Evolutionary conservation across 306 rosid species (phyloP).

Genomic region (Heteromeles arbutifolia): DNA sequence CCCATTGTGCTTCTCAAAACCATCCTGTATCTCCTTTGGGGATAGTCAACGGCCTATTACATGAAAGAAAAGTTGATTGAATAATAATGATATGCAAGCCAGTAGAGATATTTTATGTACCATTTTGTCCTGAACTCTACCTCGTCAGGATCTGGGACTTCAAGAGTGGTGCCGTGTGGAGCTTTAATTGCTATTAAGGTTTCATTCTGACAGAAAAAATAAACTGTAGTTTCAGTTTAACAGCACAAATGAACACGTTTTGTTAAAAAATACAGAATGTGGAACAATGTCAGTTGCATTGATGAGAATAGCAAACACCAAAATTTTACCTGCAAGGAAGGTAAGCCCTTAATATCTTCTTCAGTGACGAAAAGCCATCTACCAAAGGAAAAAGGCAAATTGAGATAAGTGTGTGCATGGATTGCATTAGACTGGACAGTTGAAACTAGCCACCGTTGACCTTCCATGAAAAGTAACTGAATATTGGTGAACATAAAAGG

Average conservation of each 20-base stretch:
- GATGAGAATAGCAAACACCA: slow-evolving; percentile 3
- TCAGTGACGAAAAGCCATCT: slow-evolving; percentile 96
- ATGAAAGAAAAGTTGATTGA: slow-evolving; percentile 22
- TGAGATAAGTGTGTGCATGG: neutral
- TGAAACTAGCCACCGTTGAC: slow-evolving; percentile 1
- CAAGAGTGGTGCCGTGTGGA: slow-evolving; percentile 95
- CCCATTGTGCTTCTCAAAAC: slow-evolving; percentile 98
- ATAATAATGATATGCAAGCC: slow-evolving; percentile 14
- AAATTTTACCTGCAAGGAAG: slow-evolving; percentile 72
- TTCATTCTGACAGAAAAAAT: slow-evolving; percentile 65
- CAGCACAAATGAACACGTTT: slow-evolving; percentile 5
- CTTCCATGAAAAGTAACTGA: neutral
- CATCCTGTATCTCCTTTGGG: slow-evolving; percentile 88
- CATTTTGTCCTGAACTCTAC: slow-evolving; percentile 34
- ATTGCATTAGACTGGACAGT: neutral
- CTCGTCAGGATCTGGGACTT: slow-evolving; percentile 99
- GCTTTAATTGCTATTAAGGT: slow-evolving; percentile 96
- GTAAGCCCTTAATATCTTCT: slow-evolving; percentile 90
- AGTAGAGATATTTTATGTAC: neutral
- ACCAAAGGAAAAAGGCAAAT: slow-evolving; percentile 9
- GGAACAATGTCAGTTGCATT: neutral
- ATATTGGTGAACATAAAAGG: slow-evolving; percentile 11
- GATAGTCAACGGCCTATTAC: slow-evolving; percentile 84
- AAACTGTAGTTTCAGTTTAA: slow-evolving; percentile 1
- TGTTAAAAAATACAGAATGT: slow-evolving; percentile 4